Percentiles rank a stretch among this genome's conserved stretches.
phyloP scores from a whole-genome alignment of 2,329 filamentous ascomycete species.

The Neofusicoccum ribis region DNA sequence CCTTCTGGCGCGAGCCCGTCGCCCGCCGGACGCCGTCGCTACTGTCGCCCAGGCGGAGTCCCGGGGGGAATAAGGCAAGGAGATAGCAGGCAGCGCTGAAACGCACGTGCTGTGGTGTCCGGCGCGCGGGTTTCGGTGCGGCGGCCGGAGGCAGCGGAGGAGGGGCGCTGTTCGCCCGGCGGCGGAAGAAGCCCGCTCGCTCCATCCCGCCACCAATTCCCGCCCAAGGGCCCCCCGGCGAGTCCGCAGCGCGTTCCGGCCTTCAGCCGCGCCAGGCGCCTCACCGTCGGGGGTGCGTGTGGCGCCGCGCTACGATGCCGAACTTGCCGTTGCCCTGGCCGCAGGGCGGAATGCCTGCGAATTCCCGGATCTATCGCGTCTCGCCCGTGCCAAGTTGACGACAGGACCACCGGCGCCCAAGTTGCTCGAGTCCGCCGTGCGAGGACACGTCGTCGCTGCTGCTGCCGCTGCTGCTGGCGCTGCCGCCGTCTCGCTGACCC shows the following conservation, averaged over 20 bases:
- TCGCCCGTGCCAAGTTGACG: too few relatives aligned
- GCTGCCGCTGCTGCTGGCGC: background rate
- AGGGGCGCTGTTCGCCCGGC: background rate
- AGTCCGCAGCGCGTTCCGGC: too few relatives aligned
- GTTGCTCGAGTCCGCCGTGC: background rate
- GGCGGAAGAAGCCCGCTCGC: background rate
- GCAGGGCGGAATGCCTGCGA: background rate
- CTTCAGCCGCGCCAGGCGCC: too few relatives aligned
- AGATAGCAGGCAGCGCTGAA: background rate
- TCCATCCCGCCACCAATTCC: background rate
- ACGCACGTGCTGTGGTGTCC: background rate
- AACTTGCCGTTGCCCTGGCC: background rate
- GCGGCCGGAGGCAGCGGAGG: too few relatives aligned
- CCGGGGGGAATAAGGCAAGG: background rate
- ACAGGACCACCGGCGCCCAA: too few relatives aligned
- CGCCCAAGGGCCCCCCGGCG: background rate
- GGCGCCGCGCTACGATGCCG: background rate
- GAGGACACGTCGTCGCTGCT: background rate
- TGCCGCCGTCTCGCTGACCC: background rate
- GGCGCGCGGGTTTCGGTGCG: background rate
- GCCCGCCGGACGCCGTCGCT: background rate
- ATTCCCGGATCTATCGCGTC: too few relatives aligned
- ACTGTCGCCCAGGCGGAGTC: background rate
- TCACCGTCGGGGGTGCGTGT: too few relatives aligned
- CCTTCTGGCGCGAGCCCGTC: background rate